Evolutionary conservation across 352 stramenopile species (phyloP).

Genomic region (Peronospora tabacina): DNA sequence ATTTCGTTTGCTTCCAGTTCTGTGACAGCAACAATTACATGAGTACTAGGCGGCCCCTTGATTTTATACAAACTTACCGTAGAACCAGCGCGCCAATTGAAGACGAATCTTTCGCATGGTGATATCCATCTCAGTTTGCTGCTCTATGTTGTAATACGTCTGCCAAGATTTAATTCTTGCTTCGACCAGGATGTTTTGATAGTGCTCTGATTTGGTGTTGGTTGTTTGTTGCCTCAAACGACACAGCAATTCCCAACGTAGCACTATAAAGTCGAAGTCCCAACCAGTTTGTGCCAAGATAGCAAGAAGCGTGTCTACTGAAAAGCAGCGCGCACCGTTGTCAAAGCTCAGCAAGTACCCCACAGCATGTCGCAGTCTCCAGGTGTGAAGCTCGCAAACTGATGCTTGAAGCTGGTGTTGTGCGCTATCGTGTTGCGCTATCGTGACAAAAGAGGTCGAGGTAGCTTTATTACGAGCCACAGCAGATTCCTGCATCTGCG

Average conservation of each 20-base stretch:
- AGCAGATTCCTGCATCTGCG: neutral
- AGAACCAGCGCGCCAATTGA: slow-evolving; percentile 68
- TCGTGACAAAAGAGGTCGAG: neutral
- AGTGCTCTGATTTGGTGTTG: slow-evolving; percentile 1
- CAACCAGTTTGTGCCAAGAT: slow-evolving; percentile 55
- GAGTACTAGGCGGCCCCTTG: neutral
- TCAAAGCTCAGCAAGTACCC: slow-evolving; percentile 66
- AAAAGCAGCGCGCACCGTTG: slow-evolving; percentile 37
- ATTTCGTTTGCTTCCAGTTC: slow-evolving; percentile 29
- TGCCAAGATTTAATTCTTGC: slow-evolving; percentile 32
- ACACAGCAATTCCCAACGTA: slow-evolving; percentile 53
- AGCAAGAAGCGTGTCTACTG: slow-evolving; percentile 35
- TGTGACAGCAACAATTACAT: slow-evolving; percentile 8
- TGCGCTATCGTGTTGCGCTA: slow-evolving; percentile 4
- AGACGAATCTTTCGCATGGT: slow-evolving; percentile 20
- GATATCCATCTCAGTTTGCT: slow-evolving; percentile 20
- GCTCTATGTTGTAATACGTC: slow-evolving; percentile 56
- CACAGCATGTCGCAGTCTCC: slow-evolving; percentile 73
- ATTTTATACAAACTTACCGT: slow-evolving; percentile 29
- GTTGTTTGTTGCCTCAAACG: slow-evolving; percentile 20
- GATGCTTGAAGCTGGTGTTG: slow-evolving; percentile 29
- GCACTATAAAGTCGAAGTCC: slow-evolving; percentile 56
- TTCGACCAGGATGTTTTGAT: slow-evolving; percentile 23
- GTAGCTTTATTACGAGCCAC: neutral
- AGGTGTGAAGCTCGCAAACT: slow-evolving; percentile 49